Base-by-base conservation (phyloP, 371 early-diverging fungal genomes). In the Mortierella sp. region DNA sequence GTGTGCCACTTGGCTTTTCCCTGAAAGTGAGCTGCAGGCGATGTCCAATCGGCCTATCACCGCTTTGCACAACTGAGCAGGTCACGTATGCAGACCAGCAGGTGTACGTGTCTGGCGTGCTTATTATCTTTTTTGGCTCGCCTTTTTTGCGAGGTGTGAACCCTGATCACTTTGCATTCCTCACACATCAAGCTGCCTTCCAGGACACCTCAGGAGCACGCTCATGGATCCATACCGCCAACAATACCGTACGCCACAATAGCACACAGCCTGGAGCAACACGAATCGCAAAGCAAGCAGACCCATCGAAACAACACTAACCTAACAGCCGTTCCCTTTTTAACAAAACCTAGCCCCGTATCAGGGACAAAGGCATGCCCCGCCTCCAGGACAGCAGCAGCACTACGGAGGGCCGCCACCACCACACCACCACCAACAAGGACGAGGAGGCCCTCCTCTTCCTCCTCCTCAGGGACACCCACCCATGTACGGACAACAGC, bases 181-280 rank as follows among this genome's bases (percentile, higher is more conserved):
- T 11, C 37, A 31, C n/a, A 54, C 28, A 51, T 5, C 54, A 16
- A 51, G 14, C 16, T 46, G 4, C 28, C 67, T 54, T 28, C 69
- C 1, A 53, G 31, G 34, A 64, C 48, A 31, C 5, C 69, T 3
- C 54, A 51, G 34, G 55, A 50, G 34, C 8, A 19, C 11, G 11
- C 19, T 46, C 31, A 84, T 84, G 84, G 84, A 84, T 72, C 84
- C 84, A 8, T 84, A 84, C 74, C 84, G 80, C 21, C 83, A 82
- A 43, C 83, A 84, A 78, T 84, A 84, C 76, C 81, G 84, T 84
- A 80, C 34, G 80, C 53, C 26, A 3, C 28, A 37, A 31, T n/a
- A 16, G 6, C 11, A 24, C 69, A 10, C 16, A n/a, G 3, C 21
- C 5, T 9, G 16, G 44, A 11, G 5, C 43, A 31, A 16, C 70